Base-by-base conservation (phyloP, 1,284 basidiomycete species). In the Ganoderma multipileum region DNA sequence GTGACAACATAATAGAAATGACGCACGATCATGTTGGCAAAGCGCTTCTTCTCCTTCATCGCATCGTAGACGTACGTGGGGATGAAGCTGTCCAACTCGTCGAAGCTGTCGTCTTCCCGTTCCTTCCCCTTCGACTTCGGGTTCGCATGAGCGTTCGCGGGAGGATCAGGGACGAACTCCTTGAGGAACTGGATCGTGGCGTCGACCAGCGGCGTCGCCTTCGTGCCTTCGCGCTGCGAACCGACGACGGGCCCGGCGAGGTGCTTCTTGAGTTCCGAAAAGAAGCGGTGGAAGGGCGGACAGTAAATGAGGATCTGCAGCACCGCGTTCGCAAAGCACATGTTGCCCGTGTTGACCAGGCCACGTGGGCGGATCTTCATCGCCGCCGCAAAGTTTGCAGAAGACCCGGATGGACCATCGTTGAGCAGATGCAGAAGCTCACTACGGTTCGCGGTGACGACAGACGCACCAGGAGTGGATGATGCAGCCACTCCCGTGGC, bases 311-410 rank as follows among this genome's bases (percentile, higher is more conserved):
- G 86, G 1, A 95, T 90, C 82, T 99, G 97, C 30, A 99, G 82
- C 39, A 98, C 93, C 0, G 96, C 92, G 77, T 99, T 99, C 63
- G 97, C 96, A 79, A 98, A 99, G 81, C 97, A 99, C 89, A 98
- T 93, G 82, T 99, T 99, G 11, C 97, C 97, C 6, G 91, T 93
- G 81, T 99, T 99, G 76, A 99, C 88, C 55, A 99, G 83, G 5
- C 97, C 97, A 38, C 97, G 87, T 0, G 95, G 92, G 39, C 86
- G 81, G 28, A 88, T 86, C 69, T 85, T 81, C 12, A 85, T 82
- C 18, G 76, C 72, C 12, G 67, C 61, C 3, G 76, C 72, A 12
- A 50, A 42, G 16, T 62, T 65, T 9, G 59, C 65, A 41, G 69
- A 30, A 1, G 77, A 70, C 4, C 72, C 73, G 2, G 79, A 74